Evolutionary conservation across 768 basidiomycete genomes (phyloP).

Genomic region (Termitomyces sp.): DNA sequence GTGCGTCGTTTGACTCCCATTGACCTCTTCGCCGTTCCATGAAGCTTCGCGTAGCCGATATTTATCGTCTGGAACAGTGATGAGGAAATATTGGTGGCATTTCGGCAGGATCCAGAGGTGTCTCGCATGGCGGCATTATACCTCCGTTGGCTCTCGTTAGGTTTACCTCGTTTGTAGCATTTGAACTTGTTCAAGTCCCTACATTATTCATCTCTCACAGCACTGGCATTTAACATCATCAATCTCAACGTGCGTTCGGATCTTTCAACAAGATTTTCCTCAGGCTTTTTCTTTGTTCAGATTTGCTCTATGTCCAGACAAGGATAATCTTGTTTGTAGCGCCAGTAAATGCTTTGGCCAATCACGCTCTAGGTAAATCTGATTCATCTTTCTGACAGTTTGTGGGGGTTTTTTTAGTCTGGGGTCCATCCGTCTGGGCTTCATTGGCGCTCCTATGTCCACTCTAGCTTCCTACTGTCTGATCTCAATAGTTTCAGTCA

Average conservation of each 20-base stretch:
- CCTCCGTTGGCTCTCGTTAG: slow-evolving; percentile 1
- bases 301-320: slow-evolving; percentile 79
- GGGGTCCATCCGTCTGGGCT: slow-evolving; percentile 88
- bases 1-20: not conserved
- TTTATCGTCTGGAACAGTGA: not conserved
- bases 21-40: not conserved
- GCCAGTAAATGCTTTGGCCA: slow-evolving; percentile 77
- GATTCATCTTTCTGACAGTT: not conserved
- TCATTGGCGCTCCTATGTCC: slow-evolving; percentile 86
- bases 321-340: slow-evolving; percentile 72
- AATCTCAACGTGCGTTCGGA: slow-evolving; percentile 2
- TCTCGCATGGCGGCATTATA: slow-evolving; percentile 1
- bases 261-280: not conserved
- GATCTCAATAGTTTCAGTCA: slow-evolving; percentile 50
- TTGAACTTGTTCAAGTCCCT: not conserved
- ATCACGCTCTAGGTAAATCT: slow-evolving; percentile 68
- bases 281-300: slow-evolving; percentile 21
- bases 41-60: not conserved
- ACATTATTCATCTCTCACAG: not conserved
- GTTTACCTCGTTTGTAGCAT: not conserved
- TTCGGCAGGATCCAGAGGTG: slow-evolving; percentile 7
- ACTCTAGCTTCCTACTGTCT: slow-evolving; percentile 83
- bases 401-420: slow-evolving; percentile 37
- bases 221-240: not conserved
- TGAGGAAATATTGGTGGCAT: not conserved